Conservation (phyloP, 768 basidiomycete species). For the Xerocomus potaroensis region DNA sequence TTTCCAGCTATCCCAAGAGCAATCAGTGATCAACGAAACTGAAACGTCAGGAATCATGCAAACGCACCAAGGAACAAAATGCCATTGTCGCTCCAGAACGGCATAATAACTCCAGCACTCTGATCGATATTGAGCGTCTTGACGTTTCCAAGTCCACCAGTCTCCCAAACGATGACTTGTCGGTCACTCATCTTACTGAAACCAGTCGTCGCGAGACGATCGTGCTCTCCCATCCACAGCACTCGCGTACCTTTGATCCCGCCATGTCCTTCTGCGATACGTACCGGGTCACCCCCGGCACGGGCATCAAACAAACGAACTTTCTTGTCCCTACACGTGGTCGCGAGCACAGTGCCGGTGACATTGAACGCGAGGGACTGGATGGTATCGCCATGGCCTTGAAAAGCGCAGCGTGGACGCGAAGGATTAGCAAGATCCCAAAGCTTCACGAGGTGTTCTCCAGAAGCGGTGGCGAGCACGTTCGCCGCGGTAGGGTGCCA, state of each 20-base stretch:
- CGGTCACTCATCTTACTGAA: constrained; percentile 97
- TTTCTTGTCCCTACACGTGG: constrained; percentile 92
- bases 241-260: constrained; percentile 92
- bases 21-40: constrained; percentile 1
- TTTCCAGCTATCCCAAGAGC: constrained; percentile 61
- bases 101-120: constrained; percentile 92
- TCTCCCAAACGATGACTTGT: constrained; percentile 88
- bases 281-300: constrained; percentile 73
- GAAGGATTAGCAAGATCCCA: constrained; percentile 87
- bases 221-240: constrained; percentile 85
- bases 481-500: constrained; percentile 91
- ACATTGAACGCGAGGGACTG: constrained; percentile 82
- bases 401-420: constrained; percentile 53
- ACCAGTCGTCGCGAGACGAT: constrained; percentile 90
- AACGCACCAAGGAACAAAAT: constrained; percentile 77
- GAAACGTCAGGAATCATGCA: not conserved
- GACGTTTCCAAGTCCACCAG: constrained; percentile 64
- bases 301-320: constrained; percentile 91
- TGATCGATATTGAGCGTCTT: constrained; percentile 84
- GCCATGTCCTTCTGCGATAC: constrained; percentile 79
- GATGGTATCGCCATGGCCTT: constrained; percentile 82
- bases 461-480: constrained; percentile 75
- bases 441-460: constrained; percentile 84
- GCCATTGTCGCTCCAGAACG: constrained; percentile 95
- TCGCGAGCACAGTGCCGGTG: constrained; percentile 76